Evolutionary conservation across 2,329 filamentous ascomycete genomes (phyloP), one percentile per base, ranked within the genome.

Genomic region (Lecanosticta acicola): DNA sequence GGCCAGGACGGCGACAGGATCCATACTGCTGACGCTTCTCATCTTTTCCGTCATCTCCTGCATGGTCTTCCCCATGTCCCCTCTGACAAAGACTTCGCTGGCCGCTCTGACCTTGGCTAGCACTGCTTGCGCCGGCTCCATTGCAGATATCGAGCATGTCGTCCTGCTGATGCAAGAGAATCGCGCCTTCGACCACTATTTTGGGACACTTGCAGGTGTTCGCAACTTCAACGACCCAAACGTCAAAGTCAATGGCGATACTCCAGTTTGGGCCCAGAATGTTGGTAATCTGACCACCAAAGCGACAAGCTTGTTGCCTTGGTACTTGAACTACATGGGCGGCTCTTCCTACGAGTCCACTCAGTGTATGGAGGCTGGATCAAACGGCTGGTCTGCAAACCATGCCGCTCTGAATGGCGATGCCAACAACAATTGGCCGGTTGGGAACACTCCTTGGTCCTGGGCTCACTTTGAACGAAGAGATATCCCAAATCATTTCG

Each of bases 141-240:
- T 57, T 19, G 50, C 66, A 19, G 75, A 78, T 46, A 74, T 79
- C 46, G 68, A 78, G 18, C 76, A 79, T 73, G 75, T 78, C 20
- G 70, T 78, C 9, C 70, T 78, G 9, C 78, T 78, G 61, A 79
- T 79, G 75, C 75, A 78, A 56, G 73, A 73, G 50, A 73, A 72
- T 45, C 59, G 70, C 34, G 68, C 68, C 3, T 71, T 69, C 51
- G 65, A 65, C 37, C 65, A 77, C 65, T 52, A 44, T 20, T 53
- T 48, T 39, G 44, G 47, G 3, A 48, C 49, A 18, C 47, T 48
- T 43, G 45, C 44, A 18, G 49, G 47, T 26, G 46, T 51, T 26
- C 48, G 48, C 37, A 42, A 44, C 18, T 50, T 79, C 59, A 71
- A 71, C 19, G 76, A 79, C 51, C 76, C 76, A 4, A 80, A 80